phyloP scores from a whole-genome alignment of 345 rosid genomes.

The Salix koriyanagi region DNA sequence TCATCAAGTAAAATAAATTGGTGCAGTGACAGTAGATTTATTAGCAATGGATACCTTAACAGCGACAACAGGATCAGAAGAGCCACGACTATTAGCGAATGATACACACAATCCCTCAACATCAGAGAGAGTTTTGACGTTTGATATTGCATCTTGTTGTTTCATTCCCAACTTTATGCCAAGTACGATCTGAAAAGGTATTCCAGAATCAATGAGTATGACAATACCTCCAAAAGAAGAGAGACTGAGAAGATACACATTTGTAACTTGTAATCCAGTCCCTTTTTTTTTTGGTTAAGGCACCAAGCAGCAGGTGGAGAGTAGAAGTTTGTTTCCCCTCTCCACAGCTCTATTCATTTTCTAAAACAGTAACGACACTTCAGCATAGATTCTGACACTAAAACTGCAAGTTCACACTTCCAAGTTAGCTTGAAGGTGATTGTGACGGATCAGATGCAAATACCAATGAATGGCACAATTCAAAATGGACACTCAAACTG shows the following conservation, averaged over 20 bases:
- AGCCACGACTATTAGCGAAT: slow-evolving; percentile 49
- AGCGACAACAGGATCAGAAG: slow-evolving; percentile 76
- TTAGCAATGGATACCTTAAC: slow-evolving; percentile 60
- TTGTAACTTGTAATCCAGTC: no score
- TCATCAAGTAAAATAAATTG: not conserved
- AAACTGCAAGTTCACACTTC: not conserved
- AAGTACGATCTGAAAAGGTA: slow-evolving; percentile 60
- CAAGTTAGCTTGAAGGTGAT: not conserved
- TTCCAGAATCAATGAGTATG: slow-evolving; percentile 10
- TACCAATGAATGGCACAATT: not conserved
- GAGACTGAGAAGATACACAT: not conserved
- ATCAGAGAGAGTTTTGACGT: slow-evolving; percentile 85
- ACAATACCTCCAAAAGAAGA: not conserved
- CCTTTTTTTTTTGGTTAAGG: not conserved
- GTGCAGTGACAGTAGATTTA: not conserved
- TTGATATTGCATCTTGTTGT: slow-evolving; percentile 58
- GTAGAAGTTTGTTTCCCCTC: not conserved
- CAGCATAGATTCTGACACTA: not conserved
- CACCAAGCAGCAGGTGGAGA: not conserved
- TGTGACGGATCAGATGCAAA: not conserved
- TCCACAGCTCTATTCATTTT: not conserved
- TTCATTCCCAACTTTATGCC: slow-evolving; percentile 87
- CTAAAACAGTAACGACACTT: not conserved
- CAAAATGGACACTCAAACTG: not conserved
- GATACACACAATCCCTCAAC: slow-evolving; percentile 82